These are phyloP conservation scores for Colletotrichum sp. DNA, from an alignment of 2,329 filamentous ascomycete genomes.

Conservation along the genomic window DNA sequence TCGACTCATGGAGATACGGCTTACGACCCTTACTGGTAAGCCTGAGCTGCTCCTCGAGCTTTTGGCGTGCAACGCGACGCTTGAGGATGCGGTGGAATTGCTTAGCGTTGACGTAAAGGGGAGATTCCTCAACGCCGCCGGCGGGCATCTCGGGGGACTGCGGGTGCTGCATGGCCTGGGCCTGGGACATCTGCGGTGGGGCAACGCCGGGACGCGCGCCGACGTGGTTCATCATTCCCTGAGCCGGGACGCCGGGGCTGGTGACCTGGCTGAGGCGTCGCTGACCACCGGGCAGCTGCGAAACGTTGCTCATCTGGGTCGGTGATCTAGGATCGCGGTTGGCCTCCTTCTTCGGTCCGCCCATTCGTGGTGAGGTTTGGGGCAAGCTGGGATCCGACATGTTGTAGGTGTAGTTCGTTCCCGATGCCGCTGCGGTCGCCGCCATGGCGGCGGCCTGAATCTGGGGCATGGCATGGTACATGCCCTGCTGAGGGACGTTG, in stretches of 20 bases:
- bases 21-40: slow-evolving; percentile 95
- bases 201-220: slow-evolving; percentile 51
- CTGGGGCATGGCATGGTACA: slow-evolving; percentile 84
- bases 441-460: slow-evolving; percentile 94
- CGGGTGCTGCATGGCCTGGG: slow-evolving; percentile 70
- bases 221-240: slow-evolving; percentile 77
- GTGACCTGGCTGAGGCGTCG: slow-evolving; percentile 79
- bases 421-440: slow-evolving; percentile 87
- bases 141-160: slow-evolving; percentile 83
- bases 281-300: slow-evolving; percentile 60
- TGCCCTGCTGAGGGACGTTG: slow-evolving; percentile 73
- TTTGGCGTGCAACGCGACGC: slow-evolving; percentile 88
- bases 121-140: slow-evolving; percentile 82
- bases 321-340: slow-evolving; percentile 77
- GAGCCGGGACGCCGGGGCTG: slow-evolving; percentile 76
- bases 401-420: slow-evolving; percentile 77
- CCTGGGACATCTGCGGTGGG: slow-evolving; percentile 65
- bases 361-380: slow-evolving; percentile 80
- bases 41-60: slow-evolving; percentile 88
- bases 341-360: slow-evolving; percentile 71
- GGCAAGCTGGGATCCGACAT: slow-evolving; percentile 71
- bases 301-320: slow-evolving; percentile 68
- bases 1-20: slow-evolving; percentile 95
- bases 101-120: slow-evolving; percentile 97
- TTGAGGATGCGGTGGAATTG: slow-evolving; percentile 98